These are phyloP conservation scores for Prunus fruticosa DNA, from an alignment of 306 rosid genomes.

Conservation along the genomic window DNA sequence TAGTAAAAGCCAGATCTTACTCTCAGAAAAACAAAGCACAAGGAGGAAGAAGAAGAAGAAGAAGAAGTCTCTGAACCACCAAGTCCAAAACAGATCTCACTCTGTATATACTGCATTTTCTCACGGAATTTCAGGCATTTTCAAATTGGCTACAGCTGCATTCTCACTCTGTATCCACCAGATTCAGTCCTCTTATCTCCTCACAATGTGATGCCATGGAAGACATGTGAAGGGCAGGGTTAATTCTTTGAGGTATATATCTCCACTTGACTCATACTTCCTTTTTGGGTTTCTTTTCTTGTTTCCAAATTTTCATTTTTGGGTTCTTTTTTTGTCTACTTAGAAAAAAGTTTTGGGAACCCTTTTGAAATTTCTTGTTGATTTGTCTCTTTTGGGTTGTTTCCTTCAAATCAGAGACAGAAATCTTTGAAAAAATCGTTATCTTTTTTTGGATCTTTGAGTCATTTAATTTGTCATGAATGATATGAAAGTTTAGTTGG, in stretches of 20 bases:
- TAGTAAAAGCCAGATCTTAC: slow-evolving; percentile 21
- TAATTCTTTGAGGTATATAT: too few relatives aligned
- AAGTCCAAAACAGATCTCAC: neutral
- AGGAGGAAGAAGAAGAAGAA: neutral
- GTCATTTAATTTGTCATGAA: neutral
- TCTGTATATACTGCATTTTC: neutral
- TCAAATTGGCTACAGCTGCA: neutral
- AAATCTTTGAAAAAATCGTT: neutral
- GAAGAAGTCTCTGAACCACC: too few relatives aligned
- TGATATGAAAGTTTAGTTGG: neutral
- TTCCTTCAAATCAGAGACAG: neutral
- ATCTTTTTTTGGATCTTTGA: neutral
- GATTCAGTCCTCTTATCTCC: neutral
- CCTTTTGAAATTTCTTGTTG: neutral
- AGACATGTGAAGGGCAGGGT: neutral
- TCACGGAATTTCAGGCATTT: neutral
- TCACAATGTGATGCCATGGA: neutral
- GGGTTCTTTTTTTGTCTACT: too few relatives aligned
- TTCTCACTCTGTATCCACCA: too few relatives aligned
- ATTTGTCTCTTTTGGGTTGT: neutral
- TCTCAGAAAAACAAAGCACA: slow-evolving; percentile 6
- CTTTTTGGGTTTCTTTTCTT: too few relatives aligned
- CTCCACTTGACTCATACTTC: too few relatives aligned
- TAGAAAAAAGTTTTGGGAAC: neutral
- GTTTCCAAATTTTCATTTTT: too few relatives aligned